Conservation (phyloP, 495 filamentous ascomycete species). For the Coniosporium apollinis region DNA sequence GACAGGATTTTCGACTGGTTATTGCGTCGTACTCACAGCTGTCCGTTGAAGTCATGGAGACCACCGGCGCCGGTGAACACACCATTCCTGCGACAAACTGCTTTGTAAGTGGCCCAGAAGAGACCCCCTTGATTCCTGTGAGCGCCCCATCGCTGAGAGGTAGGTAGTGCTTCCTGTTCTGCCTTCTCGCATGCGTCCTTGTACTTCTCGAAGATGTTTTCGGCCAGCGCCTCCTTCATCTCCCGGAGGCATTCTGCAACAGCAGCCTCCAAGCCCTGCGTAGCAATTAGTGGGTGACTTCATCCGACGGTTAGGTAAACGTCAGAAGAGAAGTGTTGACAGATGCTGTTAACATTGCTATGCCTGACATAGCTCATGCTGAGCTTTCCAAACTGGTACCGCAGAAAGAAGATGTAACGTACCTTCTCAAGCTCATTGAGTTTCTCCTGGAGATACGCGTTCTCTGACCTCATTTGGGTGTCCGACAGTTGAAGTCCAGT, state of each 20-base stretch:
- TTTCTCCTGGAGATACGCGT: conserved; percentile 23
- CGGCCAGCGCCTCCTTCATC: conserved; percentile 24
- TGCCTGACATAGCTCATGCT: too few species aligned
- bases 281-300: too few species aligned
- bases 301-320: too few species aligned
- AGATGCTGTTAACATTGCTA: too few species aligned
- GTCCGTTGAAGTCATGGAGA: conserved; percentile 32
- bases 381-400: neutral
- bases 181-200: conserved; percentile 8
- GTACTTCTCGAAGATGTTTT: conserved; percentile 32
- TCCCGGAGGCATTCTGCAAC: conserved; percentile 21
- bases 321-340: neutral
- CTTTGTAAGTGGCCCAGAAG: conserved; percentile 43
- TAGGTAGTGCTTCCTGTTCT: conserved; percentile 9
- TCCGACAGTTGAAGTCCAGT: conserved; percentile 26
- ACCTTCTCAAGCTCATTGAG: conserved; percentile 33
- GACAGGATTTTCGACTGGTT: neutral
- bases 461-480: conserved; percentile 25
- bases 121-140: conserved; percentile 29
- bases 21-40: conserved; percentile 16
- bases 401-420: conserved; percentile 5
- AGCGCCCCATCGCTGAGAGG: conserved; percentile 32
- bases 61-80: conserved; percentile 20
- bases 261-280: conserved; percentile 21
- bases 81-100: conserved; percentile 37